These are phyloP conservation scores for Ruellia speciosa DNA, from an alignment of 305 asterid species.

Conservation along the genomic window DNA sequence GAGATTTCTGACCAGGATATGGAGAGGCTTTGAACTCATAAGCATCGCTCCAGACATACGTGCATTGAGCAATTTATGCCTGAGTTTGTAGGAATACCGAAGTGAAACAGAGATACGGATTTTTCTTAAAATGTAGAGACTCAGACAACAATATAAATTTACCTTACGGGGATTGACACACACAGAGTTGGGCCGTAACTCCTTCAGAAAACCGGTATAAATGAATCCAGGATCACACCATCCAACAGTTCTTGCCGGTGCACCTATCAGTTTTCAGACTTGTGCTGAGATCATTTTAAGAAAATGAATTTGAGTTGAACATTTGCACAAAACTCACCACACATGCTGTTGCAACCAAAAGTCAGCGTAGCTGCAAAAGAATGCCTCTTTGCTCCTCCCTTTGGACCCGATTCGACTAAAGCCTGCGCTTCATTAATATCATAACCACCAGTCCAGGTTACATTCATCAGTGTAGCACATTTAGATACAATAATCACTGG, in stretches of 20 bases:
- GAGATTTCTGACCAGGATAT: constrained; percentile 85
- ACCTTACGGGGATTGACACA: constrained; percentile 19
- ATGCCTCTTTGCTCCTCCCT: constrained; percentile 41
- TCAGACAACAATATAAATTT: no score
- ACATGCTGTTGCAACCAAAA: constrained; percentile 68
- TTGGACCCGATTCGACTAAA: constrained; percentile 76
- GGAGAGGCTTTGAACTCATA: constrained; percentile 77
- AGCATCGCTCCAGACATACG: constrained; percentile 45
- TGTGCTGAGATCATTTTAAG: background rate
- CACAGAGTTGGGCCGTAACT: constrained; percentile 66
- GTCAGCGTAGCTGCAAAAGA: constrained; percentile 83
- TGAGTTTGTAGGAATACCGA: constrained; percentile 61
- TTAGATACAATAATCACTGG: constrained; percentile 19
- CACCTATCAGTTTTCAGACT: constrained; percentile 31
- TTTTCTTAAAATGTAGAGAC: constrained; percentile 28
- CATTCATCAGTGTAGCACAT: constrained; percentile 59
- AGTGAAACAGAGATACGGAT: no score
- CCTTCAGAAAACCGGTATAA: constrained; percentile 68
- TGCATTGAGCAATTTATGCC: constrained; percentile 55
- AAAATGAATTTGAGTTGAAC: no score
- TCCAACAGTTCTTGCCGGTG: constrained; percentile 91
- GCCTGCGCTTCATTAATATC: constrained; percentile 53
- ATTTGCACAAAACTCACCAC: constrained; percentile 44
- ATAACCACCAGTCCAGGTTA: constrained; percentile 96
- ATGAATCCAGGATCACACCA: constrained; percentile 97